Percentiles rank a stretch among this genome's conserved stretches.
These are phyloP conservation scores for Lactifluus subvellereus DNA, from an alignment of 768 basidiomycete species.

Conservation along the genomic window DNA sequence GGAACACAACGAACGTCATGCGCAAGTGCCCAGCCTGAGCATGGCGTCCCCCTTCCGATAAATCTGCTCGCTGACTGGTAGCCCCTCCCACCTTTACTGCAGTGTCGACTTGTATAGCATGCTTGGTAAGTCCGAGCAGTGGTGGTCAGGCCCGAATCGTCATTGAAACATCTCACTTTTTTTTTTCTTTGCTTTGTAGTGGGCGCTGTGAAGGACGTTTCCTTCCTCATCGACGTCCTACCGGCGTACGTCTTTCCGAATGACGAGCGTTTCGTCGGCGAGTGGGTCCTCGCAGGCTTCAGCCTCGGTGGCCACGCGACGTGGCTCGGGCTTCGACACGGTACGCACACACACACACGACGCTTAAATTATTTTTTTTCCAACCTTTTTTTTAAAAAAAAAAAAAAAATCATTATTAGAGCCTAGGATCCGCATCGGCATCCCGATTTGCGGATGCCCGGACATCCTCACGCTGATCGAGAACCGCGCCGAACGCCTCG, in stretches of 20 bases:
- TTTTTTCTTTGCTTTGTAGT: conserved; percentile 35
- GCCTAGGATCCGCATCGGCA: conserved; percentile 38
- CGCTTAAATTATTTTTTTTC: no score
- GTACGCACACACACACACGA: conserved; percentile 26
- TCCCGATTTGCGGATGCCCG: conserved; percentile 59
- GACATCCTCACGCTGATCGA: conserved; percentile 55
- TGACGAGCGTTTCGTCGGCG: conserved; percentile 51
- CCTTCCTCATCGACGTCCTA: conserved; percentile 76
- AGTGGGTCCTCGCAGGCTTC: conserved; percentile 70
- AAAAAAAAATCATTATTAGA: conserved; percentile 28
- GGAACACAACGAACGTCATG: conserved; percentile 39
- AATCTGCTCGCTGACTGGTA: conserved; percentile 19
- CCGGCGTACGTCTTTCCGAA: conserved; percentile 67
- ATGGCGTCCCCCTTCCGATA: neutral
- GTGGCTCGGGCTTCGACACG: conserved; percentile 60
- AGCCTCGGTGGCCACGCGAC: conserved; percentile 83
- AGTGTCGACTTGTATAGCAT: conserved; percentile 47
- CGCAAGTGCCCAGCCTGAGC: conserved; percentile 30
- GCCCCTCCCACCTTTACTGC: neutral
- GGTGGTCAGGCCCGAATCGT: neutral
- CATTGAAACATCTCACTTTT: neutral
- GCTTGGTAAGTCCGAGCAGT: conserved; percentile 32
- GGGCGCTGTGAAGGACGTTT: conserved; percentile 71
- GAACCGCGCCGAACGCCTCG: conserved; percentile 44
- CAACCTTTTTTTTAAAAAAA: no score